Evolutionary conservation across 768 basidiomycete genomes (phyloP).

Genomic region (Lentinula guzmanii): DNA sequence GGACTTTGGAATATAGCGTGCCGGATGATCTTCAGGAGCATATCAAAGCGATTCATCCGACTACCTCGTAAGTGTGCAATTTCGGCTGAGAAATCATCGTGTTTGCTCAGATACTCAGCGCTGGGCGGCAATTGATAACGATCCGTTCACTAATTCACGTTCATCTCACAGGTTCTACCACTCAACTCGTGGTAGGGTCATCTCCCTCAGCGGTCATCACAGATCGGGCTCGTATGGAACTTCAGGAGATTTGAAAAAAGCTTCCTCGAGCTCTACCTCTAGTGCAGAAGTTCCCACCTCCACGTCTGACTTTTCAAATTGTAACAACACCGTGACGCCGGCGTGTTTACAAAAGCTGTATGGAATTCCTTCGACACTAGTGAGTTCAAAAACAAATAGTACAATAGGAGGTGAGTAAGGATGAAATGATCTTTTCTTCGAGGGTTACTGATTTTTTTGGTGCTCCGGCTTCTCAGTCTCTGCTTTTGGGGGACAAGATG

Average conservation of each 20-base stretch:
- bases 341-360: slow-evolving; percentile 21
- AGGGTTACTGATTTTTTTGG: background rate
- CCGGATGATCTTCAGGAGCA: slow-evolving; percentile 16
- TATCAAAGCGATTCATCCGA: slow-evolving; percentile 21
- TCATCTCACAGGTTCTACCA: background rate
- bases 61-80: slow-evolving; percentile 13
- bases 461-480: slow-evolving; percentile 14
- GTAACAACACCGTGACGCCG: slow-evolving; percentile 17
- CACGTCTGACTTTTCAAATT: background rate
- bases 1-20: slow-evolving; percentile 20
- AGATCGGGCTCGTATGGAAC: background rate
- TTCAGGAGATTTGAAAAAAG: background rate
- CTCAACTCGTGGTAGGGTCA: background rate
- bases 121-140: background rate
- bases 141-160: background rate
- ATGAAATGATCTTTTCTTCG: background rate
- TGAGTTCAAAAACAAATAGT: slow-evolving; percentile 14
- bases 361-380: slow-evolving; percentile 17
- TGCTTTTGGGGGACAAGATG: slow-evolving; percentile 13
- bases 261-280: background rate
- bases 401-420: slow-evolving; percentile 8
- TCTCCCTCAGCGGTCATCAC: slow-evolving; percentile 5
- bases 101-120: background rate
- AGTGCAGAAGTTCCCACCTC: background rate
- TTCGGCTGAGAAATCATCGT: background rate